Conservation (phyloP, 2,329 filamentous ascomycete genomes). For the Lachnellula arida region DNA sequence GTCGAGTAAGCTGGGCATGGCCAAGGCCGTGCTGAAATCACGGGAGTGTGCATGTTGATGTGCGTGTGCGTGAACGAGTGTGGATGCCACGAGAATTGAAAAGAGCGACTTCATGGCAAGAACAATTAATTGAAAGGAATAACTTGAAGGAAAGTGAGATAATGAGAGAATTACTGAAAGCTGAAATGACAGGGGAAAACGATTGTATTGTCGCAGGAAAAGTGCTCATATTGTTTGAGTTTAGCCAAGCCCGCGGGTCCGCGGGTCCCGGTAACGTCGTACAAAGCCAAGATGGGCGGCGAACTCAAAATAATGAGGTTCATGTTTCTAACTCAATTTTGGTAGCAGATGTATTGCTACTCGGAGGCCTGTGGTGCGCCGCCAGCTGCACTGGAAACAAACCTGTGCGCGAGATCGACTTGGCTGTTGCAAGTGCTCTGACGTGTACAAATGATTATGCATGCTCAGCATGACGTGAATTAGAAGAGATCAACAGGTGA, state of each 20-base stretch:
- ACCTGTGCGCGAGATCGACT: too few relatives aligned
- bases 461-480: too few relatives aligned
- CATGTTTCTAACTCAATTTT: too few relatives aligned
- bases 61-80: neutral
- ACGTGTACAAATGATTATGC: too few relatives aligned
- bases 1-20: neutral
- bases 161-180: neutral
- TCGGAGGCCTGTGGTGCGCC: too few relatives aligned
- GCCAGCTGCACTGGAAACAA: too few relatives aligned
- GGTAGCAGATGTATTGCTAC: too few relatives aligned
- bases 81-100: neutral
- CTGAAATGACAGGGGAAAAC: neutral
- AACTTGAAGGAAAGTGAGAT: neutral
- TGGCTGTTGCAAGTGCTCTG: too few relatives aligned
- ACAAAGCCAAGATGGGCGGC: neutral
- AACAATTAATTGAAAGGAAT: neutral
- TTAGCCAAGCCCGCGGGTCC: neutral
- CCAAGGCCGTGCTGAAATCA: neutral
- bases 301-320: neutral
- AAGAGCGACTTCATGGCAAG: conserved; percentile 2
- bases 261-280: neutral
- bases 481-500: too few relatives aligned
- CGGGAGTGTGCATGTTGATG: neutral
- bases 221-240: neutral
- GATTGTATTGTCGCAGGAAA: neutral